A percentile compares a stretch with the other conserved stretches of the same genome.
These are phyloP conservation scores for Trichoderma afroharzianum DNA, from an alignment of 2,329 filamentous ascomycete species.

Conservation along the genomic window DNA sequence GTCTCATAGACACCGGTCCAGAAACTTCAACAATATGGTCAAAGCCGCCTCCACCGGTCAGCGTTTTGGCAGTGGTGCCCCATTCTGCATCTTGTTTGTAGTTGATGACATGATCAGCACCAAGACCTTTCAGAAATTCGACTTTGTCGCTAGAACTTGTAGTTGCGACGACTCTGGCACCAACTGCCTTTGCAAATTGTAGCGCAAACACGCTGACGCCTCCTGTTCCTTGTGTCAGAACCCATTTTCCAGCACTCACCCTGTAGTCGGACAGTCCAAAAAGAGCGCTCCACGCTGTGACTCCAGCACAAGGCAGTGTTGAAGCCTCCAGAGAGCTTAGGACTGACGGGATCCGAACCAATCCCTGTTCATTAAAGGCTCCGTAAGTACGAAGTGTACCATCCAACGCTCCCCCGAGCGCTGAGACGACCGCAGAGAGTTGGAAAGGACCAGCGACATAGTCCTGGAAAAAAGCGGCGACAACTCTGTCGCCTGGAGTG, in stretches of 20 bases:
- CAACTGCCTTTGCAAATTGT: not conserved
- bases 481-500: conserved; percentile 3
- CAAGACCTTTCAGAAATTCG: not conserved
- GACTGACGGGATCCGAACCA: not conserved
- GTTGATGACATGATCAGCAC: not conserved
- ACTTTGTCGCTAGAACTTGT: not conserved
- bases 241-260: not conserved
- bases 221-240: not conserved
- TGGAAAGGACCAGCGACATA: not conserved
- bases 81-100: not conserved
- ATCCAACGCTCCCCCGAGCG: not conserved
- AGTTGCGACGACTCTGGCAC: conserved; percentile 2
- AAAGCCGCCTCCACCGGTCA: not conserved
- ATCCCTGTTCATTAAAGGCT: not conserved
- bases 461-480: not conserved
- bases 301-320: not conserved
- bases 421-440: not conserved
- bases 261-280: conserved; percentile 2
- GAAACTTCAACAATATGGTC: not conserved
- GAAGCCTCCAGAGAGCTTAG: not conserved
- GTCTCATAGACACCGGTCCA: not conserved
- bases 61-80: not conserved
- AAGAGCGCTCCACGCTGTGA: not conserved
- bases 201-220: conserved; percentile 7
- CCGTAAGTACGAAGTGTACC: not conserved